Conservation (phyloP, 179 eudicot genomes). For the Spergularia azorica region DNA sequence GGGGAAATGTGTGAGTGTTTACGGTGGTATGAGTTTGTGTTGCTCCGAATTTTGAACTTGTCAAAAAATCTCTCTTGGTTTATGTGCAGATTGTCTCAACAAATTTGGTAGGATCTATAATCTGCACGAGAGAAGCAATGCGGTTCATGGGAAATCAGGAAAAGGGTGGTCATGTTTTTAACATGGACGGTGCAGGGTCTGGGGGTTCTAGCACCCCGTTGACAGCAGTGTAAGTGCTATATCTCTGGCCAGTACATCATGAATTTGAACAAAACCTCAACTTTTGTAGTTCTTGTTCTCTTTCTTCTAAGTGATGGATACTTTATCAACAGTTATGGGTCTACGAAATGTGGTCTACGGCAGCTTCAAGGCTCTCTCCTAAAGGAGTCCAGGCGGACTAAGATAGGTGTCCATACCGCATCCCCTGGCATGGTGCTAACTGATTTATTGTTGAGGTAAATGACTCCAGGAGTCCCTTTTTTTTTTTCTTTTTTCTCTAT, state of each 20-base stretch:
- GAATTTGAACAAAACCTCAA: neutral
- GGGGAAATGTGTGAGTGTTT: neutral
- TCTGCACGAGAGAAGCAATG: slow-evolving; percentile 98
- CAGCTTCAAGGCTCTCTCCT: slow-evolving; percentile 88
- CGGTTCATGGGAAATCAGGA: slow-evolving; percentile 54
- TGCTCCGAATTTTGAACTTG: neutral
- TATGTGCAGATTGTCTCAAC: slow-evolving; percentile 83
- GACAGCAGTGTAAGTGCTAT: slow-evolving; percentile 88
- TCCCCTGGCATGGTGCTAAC: slow-evolving; percentile 99
- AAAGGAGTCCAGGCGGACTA: slow-evolving; percentile 68
- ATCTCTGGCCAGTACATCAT: neutral
- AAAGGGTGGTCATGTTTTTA: slow-evolving; percentile 84
- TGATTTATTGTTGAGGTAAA: slow-evolving; percentile 86
- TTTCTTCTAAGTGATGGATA: neutral
- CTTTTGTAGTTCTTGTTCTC: neutral
- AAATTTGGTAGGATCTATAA: slow-evolving; percentile 92
- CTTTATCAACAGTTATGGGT: slow-evolving; percentile 66
- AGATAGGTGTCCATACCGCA: slow-evolving; percentile 91
- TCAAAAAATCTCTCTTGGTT: neutral
- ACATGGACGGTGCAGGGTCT: slow-evolving; percentile 99
- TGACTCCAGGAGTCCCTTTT: neutral
- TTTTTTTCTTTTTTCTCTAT: neutral
- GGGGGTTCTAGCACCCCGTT: slow-evolving; percentile 99
- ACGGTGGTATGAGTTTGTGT: neutral
- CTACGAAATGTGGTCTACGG: slow-evolving; percentile 93